Evolutionary conservation across 2,329 filamentous ascomycete genomes (phyloP).

Genomic region (Trichoderma guizhouense): DNA sequence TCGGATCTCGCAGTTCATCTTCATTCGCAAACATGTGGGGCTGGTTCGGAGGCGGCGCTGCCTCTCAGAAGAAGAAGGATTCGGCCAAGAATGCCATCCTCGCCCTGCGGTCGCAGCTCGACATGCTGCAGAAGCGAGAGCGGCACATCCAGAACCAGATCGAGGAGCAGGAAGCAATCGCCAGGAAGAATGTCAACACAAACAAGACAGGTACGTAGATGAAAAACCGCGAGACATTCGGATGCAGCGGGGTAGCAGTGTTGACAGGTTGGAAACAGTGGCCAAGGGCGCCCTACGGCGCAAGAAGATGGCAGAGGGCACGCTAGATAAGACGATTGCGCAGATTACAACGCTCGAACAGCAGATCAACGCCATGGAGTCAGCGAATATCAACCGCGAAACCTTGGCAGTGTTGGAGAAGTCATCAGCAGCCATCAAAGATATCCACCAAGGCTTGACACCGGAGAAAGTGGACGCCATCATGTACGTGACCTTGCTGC

Average conservation of each 20-base stretch:
- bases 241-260: conserved; percentile 20
- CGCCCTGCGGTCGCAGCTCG: conserved; percentile 78
- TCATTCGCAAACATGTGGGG: conserved; percentile 59
- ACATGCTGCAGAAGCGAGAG: conserved; percentile 97
- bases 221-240: not conserved
- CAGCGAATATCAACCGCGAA: conserved; percentile 97
- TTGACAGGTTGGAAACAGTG: conserved; percentile 51
- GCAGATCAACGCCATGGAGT: conserved; percentile 95
- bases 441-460: conserved; percentile 85
- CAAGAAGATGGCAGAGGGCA: conserved; percentile 92
- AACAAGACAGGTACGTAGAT: conserved; percentile 81
- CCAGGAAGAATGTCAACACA: conserved; percentile 76
- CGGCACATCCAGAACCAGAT: conserved; percentile 88
- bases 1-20: conserved; percentile 1
- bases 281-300: conserved; percentile 86
- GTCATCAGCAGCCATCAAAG: conserved; percentile 84
- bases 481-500: conserved; percentile 62
- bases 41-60: conserved; percentile 80
- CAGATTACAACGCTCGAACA: conserved; percentile 92
- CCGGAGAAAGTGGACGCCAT: conserved; percentile 93
- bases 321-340: conserved; percentile 81
- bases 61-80: conserved; percentile 83
- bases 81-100: conserved; percentile 96
- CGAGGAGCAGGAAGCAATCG: conserved; percentile 84
- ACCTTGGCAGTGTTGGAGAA: conserved; percentile 92